These are phyloP conservation scores for Arthroderma uncinatum DNA, from an alignment of 2,329 filamentous ascomycete species.

Conservation along the genomic window DNA sequence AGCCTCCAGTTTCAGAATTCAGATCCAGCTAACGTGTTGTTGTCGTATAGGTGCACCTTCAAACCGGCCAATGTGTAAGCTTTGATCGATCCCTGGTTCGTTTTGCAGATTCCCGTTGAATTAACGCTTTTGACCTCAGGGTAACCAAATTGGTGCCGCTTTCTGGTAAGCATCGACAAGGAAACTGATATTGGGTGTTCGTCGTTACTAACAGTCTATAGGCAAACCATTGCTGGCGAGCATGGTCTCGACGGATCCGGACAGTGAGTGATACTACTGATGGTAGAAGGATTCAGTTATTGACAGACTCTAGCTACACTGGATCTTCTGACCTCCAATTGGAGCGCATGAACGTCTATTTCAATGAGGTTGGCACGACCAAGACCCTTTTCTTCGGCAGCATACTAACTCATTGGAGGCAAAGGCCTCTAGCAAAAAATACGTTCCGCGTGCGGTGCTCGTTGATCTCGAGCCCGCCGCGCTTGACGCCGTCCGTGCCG, in stretches of 20 bases:
- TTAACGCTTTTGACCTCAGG: constrained; percentile 45
- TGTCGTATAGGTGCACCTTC: constrained; percentile 79
- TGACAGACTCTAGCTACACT: constrained; percentile 9
- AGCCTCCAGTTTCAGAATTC: not conserved
- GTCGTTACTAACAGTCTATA: constrained; percentile 7
- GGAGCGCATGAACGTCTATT: constrained; percentile 16
- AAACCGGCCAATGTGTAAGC: constrained; percentile 99
- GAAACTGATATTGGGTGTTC: not conserved
- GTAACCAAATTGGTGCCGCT: constrained; percentile 99
- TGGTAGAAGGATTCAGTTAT: not conserved
- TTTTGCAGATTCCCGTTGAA: constrained; percentile 15
- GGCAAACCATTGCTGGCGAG: constrained; percentile 14
- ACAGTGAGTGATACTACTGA: constrained; percentile 7
- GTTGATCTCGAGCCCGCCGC: constrained; percentile 64
- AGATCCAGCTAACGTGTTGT: constrained; percentile 5
- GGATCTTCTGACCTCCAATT: constrained; percentile 14
- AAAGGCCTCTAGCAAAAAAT: constrained; percentile 12
- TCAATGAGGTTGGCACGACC: constrained; percentile 11
- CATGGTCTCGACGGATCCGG: constrained; percentile 15
- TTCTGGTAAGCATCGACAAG: constrained; percentile 62
- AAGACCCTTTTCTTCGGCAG: not conserved
- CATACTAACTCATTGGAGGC: constrained; percentile 8
- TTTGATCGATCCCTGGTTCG: constrained; percentile 12
- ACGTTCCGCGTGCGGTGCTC: constrained; percentile 62
- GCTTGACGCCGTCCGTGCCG: constrained; percentile 13